Percentiles rank a stretch among this genome's conserved stretches.
phyloP scores from a whole-genome alignment of 805 yeast species.

The Candida taoyuanica region DNA sequence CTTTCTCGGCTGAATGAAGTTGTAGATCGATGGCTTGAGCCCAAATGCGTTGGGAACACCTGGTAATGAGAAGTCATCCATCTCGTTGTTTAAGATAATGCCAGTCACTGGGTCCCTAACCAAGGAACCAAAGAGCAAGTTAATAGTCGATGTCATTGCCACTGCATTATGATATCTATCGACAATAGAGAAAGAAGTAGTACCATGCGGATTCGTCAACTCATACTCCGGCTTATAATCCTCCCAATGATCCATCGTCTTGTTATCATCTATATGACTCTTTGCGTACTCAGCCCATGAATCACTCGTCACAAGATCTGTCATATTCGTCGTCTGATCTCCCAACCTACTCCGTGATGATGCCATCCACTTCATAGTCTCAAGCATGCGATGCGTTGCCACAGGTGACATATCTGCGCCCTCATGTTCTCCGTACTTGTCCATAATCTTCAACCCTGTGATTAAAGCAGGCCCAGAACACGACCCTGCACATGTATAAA shows the following conservation, averaged over 20 bases:
- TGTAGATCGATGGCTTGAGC: slow-evolving; percentile 74
- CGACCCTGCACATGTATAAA: slow-evolving; percentile 63
- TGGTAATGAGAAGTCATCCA: slow-evolving; percentile 91
- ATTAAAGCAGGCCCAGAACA: slow-evolving; percentile 80
- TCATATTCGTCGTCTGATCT: slow-evolving; percentile 47
- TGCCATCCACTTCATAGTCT: slow-evolving; percentile 92
- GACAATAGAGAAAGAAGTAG: slow-evolving; percentile 79
- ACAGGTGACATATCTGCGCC: slow-evolving; percentile 45
- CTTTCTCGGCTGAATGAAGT: slow-evolving; percentile 68
- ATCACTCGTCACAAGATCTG: slow-evolving; percentile 33
- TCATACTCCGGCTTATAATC: slow-evolving; percentile 79
- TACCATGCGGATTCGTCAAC: slow-evolving; percentile 79
- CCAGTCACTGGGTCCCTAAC: slow-evolving; percentile 84
- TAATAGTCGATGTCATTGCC: slow-evolving; percentile 83
- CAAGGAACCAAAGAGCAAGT: slow-evolving; percentile 75
- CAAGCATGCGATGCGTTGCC: slow-evolving; percentile 65
- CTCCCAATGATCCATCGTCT: slow-evolving; percentile 60
- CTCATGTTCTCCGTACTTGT: slow-evolving; percentile 35
- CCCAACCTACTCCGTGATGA: slow-evolving; percentile 84
- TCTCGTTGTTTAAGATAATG: slow-evolving; percentile 76
- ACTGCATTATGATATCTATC: slow-evolving; percentile 77
- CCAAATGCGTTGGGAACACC: slow-evolving; percentile 69
- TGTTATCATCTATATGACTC: slow-evolving; percentile 45
- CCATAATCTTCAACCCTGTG: slow-evolving; percentile 67
- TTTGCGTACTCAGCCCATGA: slow-evolving; percentile 53